Base-by-base conservation (phyloP, 2,329 filamentous ascomycete genomes). In the Ophiostoma sp. region DNA sequence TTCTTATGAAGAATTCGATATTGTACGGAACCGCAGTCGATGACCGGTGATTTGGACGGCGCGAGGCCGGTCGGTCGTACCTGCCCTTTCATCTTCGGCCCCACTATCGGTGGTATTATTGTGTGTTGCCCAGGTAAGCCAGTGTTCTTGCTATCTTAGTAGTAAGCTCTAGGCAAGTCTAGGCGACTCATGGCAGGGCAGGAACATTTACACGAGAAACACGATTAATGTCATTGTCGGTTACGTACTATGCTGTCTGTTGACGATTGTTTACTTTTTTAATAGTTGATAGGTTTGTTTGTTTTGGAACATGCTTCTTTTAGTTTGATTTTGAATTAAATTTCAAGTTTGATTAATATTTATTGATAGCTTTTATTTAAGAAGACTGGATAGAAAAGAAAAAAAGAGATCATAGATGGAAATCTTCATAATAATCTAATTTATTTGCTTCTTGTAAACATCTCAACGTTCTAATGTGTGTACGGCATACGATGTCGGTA, bases 21-120 rank as follows among this genome's bases (percentile, higher is more conserved):
- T 8, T 12, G 36, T 7, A 28, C 61, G n/a, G 33, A 8, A 17
- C 42, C 15, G 22, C 25, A 48, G 25, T 28, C 9, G 63, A 48
- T 15, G 22, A 42, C 36, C 63, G 63, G 63, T 22, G 15, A 25
- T 9, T 31, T 50, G 39, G 63, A 31, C 39, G 39, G 42, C 63
- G 39, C 63, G 63, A 68, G 63, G 42, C 63, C 63, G 63, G 63
- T 68, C 63, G 63, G n/a, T n/a, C n/a, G n/a, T 31, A 15, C 39
- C 39, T 68, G 63, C n/a, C 11, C 25, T 50, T n/a, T 31, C 39
- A 42, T 66, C 9, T 15, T 45, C 61, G 31, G 59, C 59, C 59
- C 15, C 9, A 22, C 2, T 19, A 63, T 39, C 17, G 19, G 15
- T 33, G 17, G 17, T n/a, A 5, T 22, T n/a, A 11, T 22, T 39